Evolutionary conservation across 1,284 basidiomycete species (phyloP).

Genomic region (Trichosporon ovoides): DNA sequence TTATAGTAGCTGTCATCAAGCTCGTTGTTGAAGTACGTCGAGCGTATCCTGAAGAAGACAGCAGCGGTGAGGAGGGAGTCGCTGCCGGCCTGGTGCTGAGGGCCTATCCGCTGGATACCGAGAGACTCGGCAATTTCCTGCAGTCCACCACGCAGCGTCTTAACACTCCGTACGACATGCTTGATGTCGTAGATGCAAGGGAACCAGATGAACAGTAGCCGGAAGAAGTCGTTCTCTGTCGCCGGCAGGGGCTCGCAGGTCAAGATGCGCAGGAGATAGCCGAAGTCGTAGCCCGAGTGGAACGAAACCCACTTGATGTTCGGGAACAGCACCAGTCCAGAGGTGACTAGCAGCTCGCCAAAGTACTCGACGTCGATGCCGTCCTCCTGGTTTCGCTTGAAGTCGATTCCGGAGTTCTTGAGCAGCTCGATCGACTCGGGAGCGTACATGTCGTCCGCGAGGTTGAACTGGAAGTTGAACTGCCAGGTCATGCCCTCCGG

Average conservation of each 20-base stretch:
- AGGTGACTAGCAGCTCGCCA: slow-evolving; percentile 94
- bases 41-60: slow-evolving; percentile 93
- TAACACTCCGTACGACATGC: slow-evolving; percentile 84
- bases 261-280: slow-evolving; percentile 93
- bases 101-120: slow-evolving; percentile 77
- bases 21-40: slow-evolving; percentile 79
- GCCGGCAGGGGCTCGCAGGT: slow-evolving; percentile 82
- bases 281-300: slow-evolving; percentile 99
- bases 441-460: slow-evolving; percentile 96
- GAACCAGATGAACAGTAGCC: slow-evolving; percentile 86
- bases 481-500: slow-evolving; percentile 96
- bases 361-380: slow-evolving; percentile 93
- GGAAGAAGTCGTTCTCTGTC: slow-evolving; percentile 86
- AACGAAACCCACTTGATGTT: slow-evolving; percentile 98
- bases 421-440: slow-evolving; percentile 93
- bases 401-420: slow-evolving; percentile 92
- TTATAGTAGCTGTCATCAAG: slow-evolving; percentile 63
- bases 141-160: slow-evolving; percentile 84
- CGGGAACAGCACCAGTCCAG: slow-evolving; percentile 80
- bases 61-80: slow-evolving; percentile 88
- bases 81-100: slow-evolving; percentile 92
- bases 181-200: slow-evolving; percentile 97
- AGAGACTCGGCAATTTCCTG: slow-evolving; percentile 95
- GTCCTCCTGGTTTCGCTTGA: slow-evolving; percentile 84
- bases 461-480: slow-evolving; percentile 95